phyloP scores from a whole-genome alignment of 2,329 filamentous ascomycete species.

The Cryoendolithus antarcticus region DNA sequence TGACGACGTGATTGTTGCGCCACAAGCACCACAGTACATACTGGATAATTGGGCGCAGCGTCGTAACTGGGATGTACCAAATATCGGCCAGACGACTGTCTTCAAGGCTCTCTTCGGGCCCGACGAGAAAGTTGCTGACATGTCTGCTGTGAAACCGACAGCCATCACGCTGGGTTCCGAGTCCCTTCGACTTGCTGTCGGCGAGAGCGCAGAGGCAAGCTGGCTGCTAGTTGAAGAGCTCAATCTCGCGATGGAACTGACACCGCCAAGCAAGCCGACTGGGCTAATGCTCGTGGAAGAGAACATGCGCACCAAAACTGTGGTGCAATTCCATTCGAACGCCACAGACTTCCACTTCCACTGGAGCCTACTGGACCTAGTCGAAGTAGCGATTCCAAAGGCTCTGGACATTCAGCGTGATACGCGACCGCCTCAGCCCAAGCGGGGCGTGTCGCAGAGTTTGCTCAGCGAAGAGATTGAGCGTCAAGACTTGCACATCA shows the following conservation, averaged over 20 bases:
- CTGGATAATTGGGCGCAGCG: conserved; percentile 65
- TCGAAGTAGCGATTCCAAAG: conserved; percentile 15
- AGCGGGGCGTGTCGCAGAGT: conserved; percentile 1
- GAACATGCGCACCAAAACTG: conserved; percentile 26
- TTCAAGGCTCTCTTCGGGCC: conserved; percentile 58
- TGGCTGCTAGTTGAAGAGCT: conserved; percentile 53
- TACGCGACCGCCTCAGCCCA: neutral
- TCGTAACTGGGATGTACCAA: conserved; percentile 80
- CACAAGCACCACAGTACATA: conserved; percentile 50
- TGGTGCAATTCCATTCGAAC: conserved; percentile 29
- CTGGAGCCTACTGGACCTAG: conserved; percentile 17
- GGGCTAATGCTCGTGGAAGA: conserved; percentile 33
- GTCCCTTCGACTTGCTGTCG: conserved; percentile 56
- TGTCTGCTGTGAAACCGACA: conserved; percentile 27
- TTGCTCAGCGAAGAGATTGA: conserved; percentile 11
- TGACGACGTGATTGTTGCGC: conserved; percentile 36
- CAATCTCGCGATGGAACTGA: conserved; percentile 47
- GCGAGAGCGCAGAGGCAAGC: conserved; percentile 74
- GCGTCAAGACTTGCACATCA: conserved; percentile 48
- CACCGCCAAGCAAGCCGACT: conserved; percentile 37
- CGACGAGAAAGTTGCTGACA: conserved; percentile 18
- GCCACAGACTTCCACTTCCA: conserved; percentile 23
- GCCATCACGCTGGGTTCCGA: conserved; percentile 52
- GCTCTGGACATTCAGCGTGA: conserved; percentile 1
- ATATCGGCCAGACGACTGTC: conserved; percentile 58